Base-by-base conservation (phyloP, 768 basidiomycete genomes). In the Mycena crocata region DNA sequence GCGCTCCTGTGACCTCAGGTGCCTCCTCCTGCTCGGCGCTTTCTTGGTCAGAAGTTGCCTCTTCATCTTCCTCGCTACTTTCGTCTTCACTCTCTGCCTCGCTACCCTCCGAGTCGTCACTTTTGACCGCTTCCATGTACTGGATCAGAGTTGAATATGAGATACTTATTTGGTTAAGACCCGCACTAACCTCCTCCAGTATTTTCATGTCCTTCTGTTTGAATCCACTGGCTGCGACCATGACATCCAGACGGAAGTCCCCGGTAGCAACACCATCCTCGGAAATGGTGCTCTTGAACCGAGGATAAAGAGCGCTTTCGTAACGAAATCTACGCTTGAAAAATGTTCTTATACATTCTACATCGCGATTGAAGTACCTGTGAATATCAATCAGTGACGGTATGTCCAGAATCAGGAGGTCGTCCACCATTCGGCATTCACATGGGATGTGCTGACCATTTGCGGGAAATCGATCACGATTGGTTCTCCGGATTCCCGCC, bases 341-440 rank as follows among this genome's bases (percentile, higher is more conserved):
- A 82, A 98, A 99, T 12, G 87, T 90, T 35, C 95, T 87, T 71
- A 99, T 95, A 77, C 98, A 98, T 64, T 97, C 92, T 10, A 99
- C 98, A 78, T 99, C 98, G 24, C 98, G 91, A 78, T 99, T 97
- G 81, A 99, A 99, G 81, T 98, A 99, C 94, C 96, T 97, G 67
- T 62, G 63, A n/a, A 31, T 69, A 37, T 62, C 9, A 15, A 58
- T 65, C 34, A 39, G 57, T 59, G 63, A 61, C 64, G 57, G 60
- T 57, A 50, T 15, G 23, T n/a, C 50, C 50, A 54, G 45, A 64
- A 48, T 51, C 39, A 37, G 50, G 52, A 2, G 37, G 45, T 39
- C 70, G 89, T 78, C n/a, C 71, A 95, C 95, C 93, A 98, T 82
- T 99, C 98, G 7, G 98, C 98, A 76, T 99, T 98, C 73, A 90